phyloP scores from a whole-genome alignment of 257 asterid species.

The Jasminum sambac region DNA sequence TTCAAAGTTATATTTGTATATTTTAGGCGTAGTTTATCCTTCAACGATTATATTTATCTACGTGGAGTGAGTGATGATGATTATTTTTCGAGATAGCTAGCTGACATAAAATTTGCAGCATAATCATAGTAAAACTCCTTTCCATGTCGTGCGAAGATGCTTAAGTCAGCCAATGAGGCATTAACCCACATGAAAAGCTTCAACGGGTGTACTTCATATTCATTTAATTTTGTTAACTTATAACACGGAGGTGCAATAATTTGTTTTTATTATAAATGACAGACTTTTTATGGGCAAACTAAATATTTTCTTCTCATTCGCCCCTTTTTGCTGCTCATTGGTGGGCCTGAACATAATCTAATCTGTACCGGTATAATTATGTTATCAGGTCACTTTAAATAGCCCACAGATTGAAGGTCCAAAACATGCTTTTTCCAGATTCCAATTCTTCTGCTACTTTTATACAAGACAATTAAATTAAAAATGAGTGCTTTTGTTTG shows the following conservation, averaged over 20 bases:
- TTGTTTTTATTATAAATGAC: not conserved
- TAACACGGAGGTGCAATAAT: not conserved
- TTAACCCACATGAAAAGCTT: not conserved
- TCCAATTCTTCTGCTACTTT: not conserved
- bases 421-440: not conserved
- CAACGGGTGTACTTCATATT: not conserved
- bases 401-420: not conserved
- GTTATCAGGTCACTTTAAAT: not conserved
- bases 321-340: not conserved
- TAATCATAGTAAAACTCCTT: not conserved
- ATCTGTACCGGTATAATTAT: not conserved
- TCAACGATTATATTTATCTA: too few species aligned
- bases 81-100: not conserved
- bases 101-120: not conserved
- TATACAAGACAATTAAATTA: too few species aligned
- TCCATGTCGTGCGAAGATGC: not conserved
- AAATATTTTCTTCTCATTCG: not conserved
- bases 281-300: slow-evolving; percentile 6
- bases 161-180: not conserved
- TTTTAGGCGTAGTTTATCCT: too few species aligned
- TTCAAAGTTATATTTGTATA: too few species aligned
- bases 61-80: not conserved
- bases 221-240: not conserved
- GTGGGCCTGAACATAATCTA: not conserved
- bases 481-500: not conserved